Percentiles rank a stretch among this genome's conserved stretches.
phyloP scores from a whole-genome alignment of 2,329 filamentous ascomycete species.

The Colletotrichum musicola region DNA sequence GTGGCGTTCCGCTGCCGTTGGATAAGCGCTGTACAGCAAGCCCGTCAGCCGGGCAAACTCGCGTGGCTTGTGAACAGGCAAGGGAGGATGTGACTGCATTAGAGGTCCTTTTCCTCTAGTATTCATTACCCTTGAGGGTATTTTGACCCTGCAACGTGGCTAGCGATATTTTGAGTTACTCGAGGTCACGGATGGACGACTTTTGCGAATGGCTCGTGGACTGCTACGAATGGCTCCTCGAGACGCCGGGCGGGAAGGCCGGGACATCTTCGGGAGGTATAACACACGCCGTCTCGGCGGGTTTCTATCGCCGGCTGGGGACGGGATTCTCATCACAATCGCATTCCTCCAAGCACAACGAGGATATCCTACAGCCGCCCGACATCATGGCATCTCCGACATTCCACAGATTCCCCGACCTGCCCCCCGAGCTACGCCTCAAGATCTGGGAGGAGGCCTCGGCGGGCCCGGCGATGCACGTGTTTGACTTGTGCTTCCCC shows the following conservation, averaged over 20 bases:
- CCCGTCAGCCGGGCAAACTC: constrained; percentile 1
- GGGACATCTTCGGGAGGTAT: background rate
- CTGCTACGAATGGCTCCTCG: background rate
- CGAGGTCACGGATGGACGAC: background rate
- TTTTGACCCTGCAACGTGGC: background rate
- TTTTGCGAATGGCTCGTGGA: background rate
- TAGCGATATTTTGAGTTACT: too few relatives aligned
- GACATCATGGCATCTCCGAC: constrained; percentile 45
- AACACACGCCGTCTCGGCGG: background rate
- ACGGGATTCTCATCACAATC: background rate
- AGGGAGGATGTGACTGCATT: background rate
- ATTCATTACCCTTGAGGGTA: background rate
- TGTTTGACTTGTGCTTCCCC: constrained; percentile 47
- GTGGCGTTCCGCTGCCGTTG: background rate
- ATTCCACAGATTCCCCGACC: constrained; percentile 26
- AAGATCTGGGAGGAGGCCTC: constrained; percentile 36
- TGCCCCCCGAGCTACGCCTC: constrained; percentile 33
- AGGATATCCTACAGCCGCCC: too few relatives aligned
- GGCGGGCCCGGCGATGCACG: constrained; percentile 43
- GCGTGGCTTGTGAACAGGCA: background rate
- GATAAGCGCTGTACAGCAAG: constrained; percentile 7
- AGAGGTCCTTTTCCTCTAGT: background rate
- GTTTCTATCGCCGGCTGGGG: background rate
- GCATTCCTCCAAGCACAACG: background rate
- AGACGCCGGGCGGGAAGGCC: too few relatives aligned